These are phyloP conservation scores for Cadophora luteo-olivacea DNA, from an alignment of 2,329 filamentous ascomycete genomes.

Conservation along the genomic window DNA sequence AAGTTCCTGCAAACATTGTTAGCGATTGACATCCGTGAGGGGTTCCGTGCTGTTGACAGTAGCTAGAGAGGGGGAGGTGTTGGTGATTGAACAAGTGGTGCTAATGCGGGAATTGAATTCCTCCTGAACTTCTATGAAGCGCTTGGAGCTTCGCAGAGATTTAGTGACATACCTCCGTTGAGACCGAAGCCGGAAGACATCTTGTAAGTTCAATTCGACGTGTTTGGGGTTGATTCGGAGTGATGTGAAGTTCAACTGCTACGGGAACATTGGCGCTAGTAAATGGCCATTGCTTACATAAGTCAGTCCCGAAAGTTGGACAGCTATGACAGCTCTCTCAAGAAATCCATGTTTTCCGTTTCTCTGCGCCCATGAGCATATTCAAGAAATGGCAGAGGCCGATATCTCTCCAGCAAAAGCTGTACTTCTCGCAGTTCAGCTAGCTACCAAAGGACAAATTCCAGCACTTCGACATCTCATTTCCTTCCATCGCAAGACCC, in stretches of 20 bases:
- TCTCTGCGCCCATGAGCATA: constrained; percentile 16
- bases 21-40: constrained; percentile 33
- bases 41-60: background rate
- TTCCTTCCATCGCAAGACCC: constrained; percentile 59
- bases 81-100: background rate
- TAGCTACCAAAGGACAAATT: constrained; percentile 71
- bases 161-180: constrained; percentile 69
- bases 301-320: background rate
- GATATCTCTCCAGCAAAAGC: constrained; percentile 70
- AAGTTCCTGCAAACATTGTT: constrained; percentile 41
- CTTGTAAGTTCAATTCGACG: constrained; percentile 38
- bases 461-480: constrained; percentile 65
- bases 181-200: constrained; percentile 88
- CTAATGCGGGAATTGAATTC: background rate
- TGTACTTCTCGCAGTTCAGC: constrained; percentile 74
- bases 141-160: background rate
- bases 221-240: constrained; percentile 24
- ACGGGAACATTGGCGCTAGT: too few relatives aligned
- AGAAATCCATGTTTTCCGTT: background rate
- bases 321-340: background rate
- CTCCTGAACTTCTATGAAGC: background rate
- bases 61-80: background rate
- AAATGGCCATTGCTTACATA: too few relatives aligned
- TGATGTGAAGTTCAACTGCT: constrained; percentile 34
- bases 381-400: constrained; percentile 43